Percentiles rank a stretch among this genome's conserved stretches.
Conservation (phyloP, 192 early-diverging fungal genomes). For the Rhizophagus clarus region DNA sequence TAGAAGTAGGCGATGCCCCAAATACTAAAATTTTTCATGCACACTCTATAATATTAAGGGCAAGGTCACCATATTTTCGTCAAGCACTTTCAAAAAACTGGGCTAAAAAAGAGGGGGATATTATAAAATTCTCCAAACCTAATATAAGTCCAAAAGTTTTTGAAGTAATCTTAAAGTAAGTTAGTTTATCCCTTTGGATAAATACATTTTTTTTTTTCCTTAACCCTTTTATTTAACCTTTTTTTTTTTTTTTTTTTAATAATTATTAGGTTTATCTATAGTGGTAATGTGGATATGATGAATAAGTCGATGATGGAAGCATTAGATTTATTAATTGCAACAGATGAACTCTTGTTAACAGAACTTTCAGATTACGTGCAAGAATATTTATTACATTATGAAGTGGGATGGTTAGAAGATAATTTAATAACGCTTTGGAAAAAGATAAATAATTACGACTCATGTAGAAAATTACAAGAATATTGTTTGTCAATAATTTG, state of each 20-base stretch:
- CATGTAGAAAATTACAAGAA: conserved; percentile 27
- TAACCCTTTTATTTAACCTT: too few species aligned
- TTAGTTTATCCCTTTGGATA: not conserved
- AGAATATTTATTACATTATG: conserved; percentile 19
- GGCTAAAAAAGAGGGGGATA: conserved; percentile 12
- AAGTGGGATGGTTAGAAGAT: conserved; percentile 4
- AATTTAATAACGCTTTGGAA: conserved; percentile 20
- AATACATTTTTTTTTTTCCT: not conserved
- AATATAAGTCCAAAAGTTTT: conserved; percentile 29
- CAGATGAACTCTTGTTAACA: conserved; percentile 26
- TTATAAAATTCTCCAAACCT: conserved; percentile 13
- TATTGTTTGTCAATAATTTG: conserved; percentile 19
- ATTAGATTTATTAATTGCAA: conserved; percentile 17
- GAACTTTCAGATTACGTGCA: conserved; percentile 25
- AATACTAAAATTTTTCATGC: conserved; percentile 24
- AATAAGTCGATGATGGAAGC: not conserved
- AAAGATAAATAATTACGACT: conserved; percentile 19
- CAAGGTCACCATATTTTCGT: conserved; percentile 26
- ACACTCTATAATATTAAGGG: conserved; percentile 22
- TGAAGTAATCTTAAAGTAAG: conserved; percentile 23
- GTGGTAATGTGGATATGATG: not conserved
- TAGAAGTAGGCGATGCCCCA: conserved; percentile 26
- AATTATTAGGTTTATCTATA: conserved; percentile 20
- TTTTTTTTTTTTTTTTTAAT: not conserved
- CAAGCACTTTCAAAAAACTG: conserved; percentile 17